These are phyloP conservation scores for Cystobasidium ongulense DNA, from an alignment of 768 basidiomycete genomes.

Conservation along the genomic window DNA sequence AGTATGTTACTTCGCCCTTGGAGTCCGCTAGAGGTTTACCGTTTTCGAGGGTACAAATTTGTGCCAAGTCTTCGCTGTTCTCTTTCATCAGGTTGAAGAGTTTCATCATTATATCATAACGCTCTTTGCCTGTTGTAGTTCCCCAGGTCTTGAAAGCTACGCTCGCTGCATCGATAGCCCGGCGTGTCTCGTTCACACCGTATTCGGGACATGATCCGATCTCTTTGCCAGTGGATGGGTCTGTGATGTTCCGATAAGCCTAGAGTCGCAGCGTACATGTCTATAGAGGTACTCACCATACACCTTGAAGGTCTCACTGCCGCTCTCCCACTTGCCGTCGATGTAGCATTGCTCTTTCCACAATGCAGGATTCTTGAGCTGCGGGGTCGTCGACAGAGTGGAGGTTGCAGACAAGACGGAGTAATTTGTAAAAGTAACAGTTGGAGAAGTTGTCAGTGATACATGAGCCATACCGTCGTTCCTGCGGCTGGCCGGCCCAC, in stretches of 20 bases:
- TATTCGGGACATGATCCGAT: slow-evolving; percentile 85
- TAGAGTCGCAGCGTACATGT: not conserved
- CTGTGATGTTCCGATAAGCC: slow-evolving; percentile 42
- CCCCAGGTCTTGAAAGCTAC: slow-evolving; percentile 78
- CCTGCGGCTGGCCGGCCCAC: not conserved
- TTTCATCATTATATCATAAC: slow-evolving; percentile 71
- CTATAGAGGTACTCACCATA: slow-evolving; percentile 52
- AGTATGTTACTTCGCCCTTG: slow-evolving; percentile 78
- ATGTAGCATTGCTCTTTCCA: slow-evolving; percentile 70
- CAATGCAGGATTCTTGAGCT: slow-evolving; percentile 65
- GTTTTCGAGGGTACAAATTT: slow-evolving; percentile 87
- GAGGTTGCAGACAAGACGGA: not conserved
- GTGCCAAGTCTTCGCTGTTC: slow-evolving; percentile 74
- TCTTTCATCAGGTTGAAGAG: slow-evolving; percentile 70
- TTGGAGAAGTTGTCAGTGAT: not conserved
- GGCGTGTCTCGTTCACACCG: slow-evolving; percentile 70
- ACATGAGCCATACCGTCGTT: not conserved
- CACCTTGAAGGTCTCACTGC: slow-evolving; percentile 67
- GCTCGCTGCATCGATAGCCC: slow-evolving; percentile 72
- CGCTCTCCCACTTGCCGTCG: slow-evolving; percentile 76
- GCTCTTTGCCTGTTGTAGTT: slow-evolving; percentile 74
- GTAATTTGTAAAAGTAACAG: not conserved
- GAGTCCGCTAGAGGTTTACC: slow-evolving; percentile 81
- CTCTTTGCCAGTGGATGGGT: slow-evolving; percentile 76
- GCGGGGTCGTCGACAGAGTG: slow-evolving; percentile 1